Base-by-base conservation (phyloP, 495 filamentous ascomycete genomes). In the Penicillium atrosanguineum region DNA sequence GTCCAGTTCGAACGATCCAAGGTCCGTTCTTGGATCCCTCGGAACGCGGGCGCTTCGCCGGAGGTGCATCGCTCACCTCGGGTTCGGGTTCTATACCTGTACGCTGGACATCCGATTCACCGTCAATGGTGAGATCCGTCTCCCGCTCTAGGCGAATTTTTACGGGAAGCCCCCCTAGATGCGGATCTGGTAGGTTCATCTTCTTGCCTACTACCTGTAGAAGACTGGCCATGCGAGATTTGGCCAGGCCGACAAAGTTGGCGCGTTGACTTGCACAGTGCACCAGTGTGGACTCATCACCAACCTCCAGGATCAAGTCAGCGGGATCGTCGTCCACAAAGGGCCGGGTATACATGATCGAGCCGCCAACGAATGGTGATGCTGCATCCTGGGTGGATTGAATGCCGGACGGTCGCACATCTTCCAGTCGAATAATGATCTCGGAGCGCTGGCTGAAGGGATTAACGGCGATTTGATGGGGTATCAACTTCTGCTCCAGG, bases 401-500 rank as follows among this genome's bases (percentile, higher is more conserved):
- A 38, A 97, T 78, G 5, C 92, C 91, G 5, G 86, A 89, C 52
- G 93, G 90, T 23, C 90, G 81, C 8, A 98, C 82, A 59, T 98
- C 90, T 59, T 92, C 84, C 9, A 98, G 73, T 6, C 88, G 79
- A 52, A 98, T 78, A 29, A 86, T 70, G 21, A 98, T 96, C 70
- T 98, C 94, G 0, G 84, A 77, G 16, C 78, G 74, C 9, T 77
- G 71, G 3, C 84, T 79, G 21, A 79, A 70, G 26, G 86, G 81
- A 55, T 97, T 96, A 71, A 83, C 90, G 44, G 79, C 82, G 46
- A 95, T 88, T 26, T 82, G 68, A 62, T 92, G 87, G 1, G 88
- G 82, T 38, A 97, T 90, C 11, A 98, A 72, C 49, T 83, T 84
- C 69, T 98, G 93, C 69, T 97, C 94, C 0, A 96, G 67, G 0